phyloP scores from a whole-genome alignment of 2,329 filamentous ascomycete species.

The Aureobasidium namibiae region DNA sequence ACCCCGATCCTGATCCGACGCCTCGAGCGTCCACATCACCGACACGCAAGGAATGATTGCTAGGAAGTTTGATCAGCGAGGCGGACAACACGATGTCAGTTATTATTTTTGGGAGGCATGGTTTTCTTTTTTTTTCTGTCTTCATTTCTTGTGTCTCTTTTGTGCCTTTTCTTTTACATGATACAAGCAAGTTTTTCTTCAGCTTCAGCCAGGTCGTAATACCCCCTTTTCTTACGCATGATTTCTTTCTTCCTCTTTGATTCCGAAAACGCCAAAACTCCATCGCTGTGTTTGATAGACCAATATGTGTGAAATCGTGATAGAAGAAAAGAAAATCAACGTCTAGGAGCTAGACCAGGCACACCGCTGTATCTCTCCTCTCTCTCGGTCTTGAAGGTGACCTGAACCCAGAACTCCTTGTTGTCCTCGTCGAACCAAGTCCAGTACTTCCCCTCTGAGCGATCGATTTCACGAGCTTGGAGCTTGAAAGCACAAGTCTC shows the following conservation, averaged over 20 bases:
- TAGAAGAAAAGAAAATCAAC: not conserved
- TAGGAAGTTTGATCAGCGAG: not conserved
- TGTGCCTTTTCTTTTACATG: slow-evolving; percentile 2
- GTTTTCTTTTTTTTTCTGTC: not conserved
- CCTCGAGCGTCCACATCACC: slow-evolving; percentile 27
- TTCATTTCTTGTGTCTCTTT: slow-evolving; percentile 2
- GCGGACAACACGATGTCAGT: not conserved
- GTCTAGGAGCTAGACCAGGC: slow-evolving; percentile 43
- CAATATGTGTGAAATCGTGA: not conserved
- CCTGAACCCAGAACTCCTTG: slow-evolving; percentile 95
- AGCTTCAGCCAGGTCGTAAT: slow-evolving; percentile 8
- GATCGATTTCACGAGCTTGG: slow-evolving; percentile 85
- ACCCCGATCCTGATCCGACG: slow-evolving; percentile 34
- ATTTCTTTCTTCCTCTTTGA: not conserved
- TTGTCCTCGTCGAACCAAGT: slow-evolving; percentile 91
- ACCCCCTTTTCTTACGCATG: not conserved
- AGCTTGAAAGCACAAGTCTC: slow-evolving; percentile 97
- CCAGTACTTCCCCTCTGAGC: slow-evolving; percentile 80
- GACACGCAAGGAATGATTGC: slow-evolving; percentile 6
- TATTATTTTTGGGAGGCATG: not conserved
- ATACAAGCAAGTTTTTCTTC: slow-evolving; percentile 3
- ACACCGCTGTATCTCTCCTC: slow-evolving; percentile 76
- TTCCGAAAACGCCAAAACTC: slow-evolving; percentile 7
- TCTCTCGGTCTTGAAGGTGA: slow-evolving; percentile 97
- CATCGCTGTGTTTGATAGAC: slow-evolving; percentile 8